These are phyloP conservation scores for Pyrenophora graminea DNA, from an alignment of 2,329 filamentous ascomycete species.

Conservation along the genomic window DNA sequence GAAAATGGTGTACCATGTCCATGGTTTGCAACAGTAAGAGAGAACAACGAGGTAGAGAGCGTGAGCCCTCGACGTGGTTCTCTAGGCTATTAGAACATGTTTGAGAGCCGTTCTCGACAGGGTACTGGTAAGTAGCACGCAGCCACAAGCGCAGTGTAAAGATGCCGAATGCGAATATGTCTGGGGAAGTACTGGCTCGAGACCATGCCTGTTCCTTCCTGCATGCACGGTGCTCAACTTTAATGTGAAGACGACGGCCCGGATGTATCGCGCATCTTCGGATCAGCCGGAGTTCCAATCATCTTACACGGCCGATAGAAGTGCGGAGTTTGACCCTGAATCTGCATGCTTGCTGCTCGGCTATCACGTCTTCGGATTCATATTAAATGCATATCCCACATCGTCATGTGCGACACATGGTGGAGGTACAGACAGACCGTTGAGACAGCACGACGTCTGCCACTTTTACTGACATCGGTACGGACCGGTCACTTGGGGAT, in stretches of 20 bases:
- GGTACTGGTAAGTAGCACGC: slow-evolving; percentile 1
- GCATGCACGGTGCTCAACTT: slow-evolving; percentile 14
- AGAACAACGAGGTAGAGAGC: neutral
- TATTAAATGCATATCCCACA: neutral
- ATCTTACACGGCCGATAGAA: neutral
- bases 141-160: slow-evolving; percentile 9
- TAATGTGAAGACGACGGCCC: slow-evolving; percentile 14
- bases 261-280: slow-evolving; percentile 3
- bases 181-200: slow-evolving; percentile 3
- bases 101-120: neutral
- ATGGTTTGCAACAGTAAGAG: neutral
- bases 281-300: slow-evolving; percentile 12
- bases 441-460: neutral
- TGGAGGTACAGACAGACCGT: neutral
- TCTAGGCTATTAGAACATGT: slow-evolving; percentile 4
- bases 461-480: neutral
- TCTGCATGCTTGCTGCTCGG: neutral
- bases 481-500: neutral
- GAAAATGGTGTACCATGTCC: slow-evolving; percentile 10
- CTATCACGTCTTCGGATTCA: slow-evolving; percentile 3
- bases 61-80: neutral
- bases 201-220: slow-evolving; percentile 6
- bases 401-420: neutral
- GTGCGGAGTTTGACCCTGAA: slow-evolving; percentile 2
- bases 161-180: slow-evolving; percentile 1